Percentiles rank a stretch among this genome's conserved stretches.
phyloP scores from a whole-genome alignment of 331 rosid species.

The Rhamnella rubrinervis region DNA sequence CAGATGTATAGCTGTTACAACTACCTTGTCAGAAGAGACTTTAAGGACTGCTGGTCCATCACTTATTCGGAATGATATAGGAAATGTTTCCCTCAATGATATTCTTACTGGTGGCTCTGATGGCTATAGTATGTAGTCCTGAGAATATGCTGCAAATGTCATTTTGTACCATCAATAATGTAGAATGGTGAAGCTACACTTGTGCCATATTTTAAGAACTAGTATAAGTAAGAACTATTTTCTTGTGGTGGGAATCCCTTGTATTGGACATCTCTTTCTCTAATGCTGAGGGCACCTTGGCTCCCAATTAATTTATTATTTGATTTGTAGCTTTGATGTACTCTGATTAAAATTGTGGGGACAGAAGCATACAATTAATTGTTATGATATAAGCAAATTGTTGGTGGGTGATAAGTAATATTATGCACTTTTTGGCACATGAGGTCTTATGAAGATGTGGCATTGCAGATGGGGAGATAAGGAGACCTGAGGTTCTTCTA shows the following conservation, averaged over 20 bases:
- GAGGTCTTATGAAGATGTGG: constrained; percentile 54
- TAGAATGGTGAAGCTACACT: constrained; percentile 46
- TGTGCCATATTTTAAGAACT: constrained; percentile 33
- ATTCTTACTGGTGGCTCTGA: constrained; percentile 78
- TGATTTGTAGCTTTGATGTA: constrained; percentile 15
- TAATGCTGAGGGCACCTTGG: constrained; percentile 30
- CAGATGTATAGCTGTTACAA: constrained; percentile 91
- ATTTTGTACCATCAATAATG: constrained; percentile 48
- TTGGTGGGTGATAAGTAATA: constrained; percentile 21
- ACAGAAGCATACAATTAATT: constrained; percentile 5
- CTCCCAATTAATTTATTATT: background rate
- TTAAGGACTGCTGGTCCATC: constrained; percentile 64
- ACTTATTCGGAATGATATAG: constrained; percentile 76
- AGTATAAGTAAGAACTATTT: constrained; percentile 21
- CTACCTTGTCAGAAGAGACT: constrained; percentile 75
- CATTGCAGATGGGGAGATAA: constrained; percentile 86
- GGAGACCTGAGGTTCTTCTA: constrained; percentile 46
- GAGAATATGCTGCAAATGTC: constrained; percentile 57
- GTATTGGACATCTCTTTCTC: constrained; percentile 30
- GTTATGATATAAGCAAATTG: constrained; percentile 17
- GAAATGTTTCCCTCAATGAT: constrained; percentile 76
- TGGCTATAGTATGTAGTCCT: constrained; percentile 79
- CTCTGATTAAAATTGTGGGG: constrained; percentile 20
- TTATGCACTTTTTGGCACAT: constrained; percentile 25
- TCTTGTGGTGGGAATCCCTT: constrained; percentile 32